phyloP scores from a whole-genome alignment of 1,284 basidiomycete genomes.

The Entoloma clypeatum region DNA sequence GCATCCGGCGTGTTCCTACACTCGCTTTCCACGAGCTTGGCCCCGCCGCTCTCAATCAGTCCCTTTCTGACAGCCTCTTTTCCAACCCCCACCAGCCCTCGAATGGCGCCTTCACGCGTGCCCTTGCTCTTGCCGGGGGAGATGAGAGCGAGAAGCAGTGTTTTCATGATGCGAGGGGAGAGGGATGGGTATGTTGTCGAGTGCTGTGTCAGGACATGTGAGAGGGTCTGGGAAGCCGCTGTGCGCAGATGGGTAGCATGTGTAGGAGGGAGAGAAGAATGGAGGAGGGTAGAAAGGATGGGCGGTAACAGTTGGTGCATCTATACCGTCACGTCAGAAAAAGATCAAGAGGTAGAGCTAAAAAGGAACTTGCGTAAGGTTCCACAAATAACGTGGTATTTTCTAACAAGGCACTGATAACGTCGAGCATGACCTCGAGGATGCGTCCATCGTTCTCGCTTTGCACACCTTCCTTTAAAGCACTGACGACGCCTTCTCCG shows the following conservation, averaged over 20 bases:
- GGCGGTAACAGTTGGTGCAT: conserved; percentile 95
- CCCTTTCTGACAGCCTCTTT: conserved; percentile 80
- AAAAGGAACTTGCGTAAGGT: conserved; percentile 76
- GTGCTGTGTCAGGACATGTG: conserved; percentile 71
- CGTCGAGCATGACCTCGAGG: conserved; percentile 78
- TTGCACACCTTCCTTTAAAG: conserved; percentile 56
- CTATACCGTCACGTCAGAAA: conserved; percentile 36
- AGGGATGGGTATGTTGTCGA: conserved; percentile 85
- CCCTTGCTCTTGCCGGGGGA: conserved; percentile 67
- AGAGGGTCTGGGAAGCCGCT: conserved; percentile 78
- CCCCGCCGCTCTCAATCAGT: conserved; percentile 72
- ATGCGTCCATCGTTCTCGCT: conserved; percentile 61
- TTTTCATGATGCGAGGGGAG: conserved; percentile 88
- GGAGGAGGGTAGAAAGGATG: conserved; percentile 86
- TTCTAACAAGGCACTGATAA: conserved; percentile 76
- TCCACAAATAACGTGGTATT: conserved; percentile 92
- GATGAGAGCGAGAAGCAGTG: conserved; percentile 82
- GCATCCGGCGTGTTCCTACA: conserved; percentile 41
- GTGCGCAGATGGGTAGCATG: conserved; percentile 65
- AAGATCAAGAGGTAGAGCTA: neutral
- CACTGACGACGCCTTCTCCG: conserved; percentile 79
- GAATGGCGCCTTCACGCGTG: conserved; percentile 81
- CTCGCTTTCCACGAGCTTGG: conserved; percentile 66
- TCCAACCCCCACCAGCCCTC: conserved; percentile 80
- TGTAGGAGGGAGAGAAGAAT: conserved; percentile 69